Conservation (phyloP, 331 rosid species). For the Quercus tomentella region DNA sequence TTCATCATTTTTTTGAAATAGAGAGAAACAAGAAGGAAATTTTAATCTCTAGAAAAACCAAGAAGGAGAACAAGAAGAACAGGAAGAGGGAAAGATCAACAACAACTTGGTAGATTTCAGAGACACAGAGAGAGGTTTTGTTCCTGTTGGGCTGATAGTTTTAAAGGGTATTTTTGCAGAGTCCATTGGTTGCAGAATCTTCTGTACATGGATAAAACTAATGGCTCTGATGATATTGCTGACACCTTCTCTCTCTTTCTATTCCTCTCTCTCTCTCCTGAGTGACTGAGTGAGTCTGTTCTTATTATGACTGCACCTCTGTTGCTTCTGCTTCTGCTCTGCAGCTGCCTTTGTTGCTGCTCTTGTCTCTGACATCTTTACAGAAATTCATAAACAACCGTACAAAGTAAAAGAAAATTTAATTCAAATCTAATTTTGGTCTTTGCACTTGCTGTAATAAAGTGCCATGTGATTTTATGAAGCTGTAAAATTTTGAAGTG, state of each 20-base stretch:
- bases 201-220: conserved; percentile 52
- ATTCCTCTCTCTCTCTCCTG: not conserved
- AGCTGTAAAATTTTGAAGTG: conserved; percentile 29
- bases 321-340: conserved; percentile 54
- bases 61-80: conserved; percentile 1
- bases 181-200: conserved; percentile 39
- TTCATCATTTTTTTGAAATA: conserved; percentile 42
- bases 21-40: not conserved
- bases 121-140: conserved; percentile 22
- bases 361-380: conserved; percentile 70
- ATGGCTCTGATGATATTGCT: conserved; percentile 42
- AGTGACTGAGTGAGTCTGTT: conserved; percentile 45
- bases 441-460: conserved; percentile 44
- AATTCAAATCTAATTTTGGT: conserved; percentile 36
- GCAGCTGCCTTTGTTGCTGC: conserved; percentile 63
- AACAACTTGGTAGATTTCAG: conserved; percentile 20
- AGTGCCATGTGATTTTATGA: conserved; percentile 52
- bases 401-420: conserved; percentile 12
- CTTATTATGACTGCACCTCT: conserved; percentile 85
- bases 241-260: conserved; percentile 34
- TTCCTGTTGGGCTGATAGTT: conserved; percentile 26
- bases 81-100: not conserved
- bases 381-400: conserved; percentile 55
- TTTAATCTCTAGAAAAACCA: not conserved
- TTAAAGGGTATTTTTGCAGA: conserved; percentile 25